phyloP scores from a whole-genome alignment of 371 early-diverging fungal genomes.

The Rhizopus sp. region DNA sequence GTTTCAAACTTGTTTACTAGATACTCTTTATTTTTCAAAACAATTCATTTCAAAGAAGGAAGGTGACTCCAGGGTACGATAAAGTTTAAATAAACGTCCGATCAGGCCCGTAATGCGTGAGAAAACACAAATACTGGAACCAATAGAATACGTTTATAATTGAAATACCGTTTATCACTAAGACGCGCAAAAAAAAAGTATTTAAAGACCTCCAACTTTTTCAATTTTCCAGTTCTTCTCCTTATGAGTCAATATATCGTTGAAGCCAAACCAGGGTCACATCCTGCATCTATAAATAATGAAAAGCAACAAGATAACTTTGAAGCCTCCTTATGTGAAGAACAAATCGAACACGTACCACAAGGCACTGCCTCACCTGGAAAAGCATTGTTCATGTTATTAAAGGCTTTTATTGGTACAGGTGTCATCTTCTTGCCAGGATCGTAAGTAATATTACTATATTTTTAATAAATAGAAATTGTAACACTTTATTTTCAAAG shows the following conservation, averaged over 20 bases:
- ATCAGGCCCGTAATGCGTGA: neutral
- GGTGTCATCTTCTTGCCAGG: slow-evolving; percentile 69
- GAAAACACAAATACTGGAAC: too few species aligned
- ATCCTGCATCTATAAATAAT: neutral
- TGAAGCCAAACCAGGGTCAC: slow-evolving; percentile 1
- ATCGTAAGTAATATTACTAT: slow-evolving; percentile 41
- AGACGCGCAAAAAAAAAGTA: neutral
- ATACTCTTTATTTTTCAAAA: neutral
- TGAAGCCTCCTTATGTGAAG: slow-evolving; percentile 15
- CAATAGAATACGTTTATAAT: too few species aligned
- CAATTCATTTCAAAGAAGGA: neutral
- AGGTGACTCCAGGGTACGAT: neutral
- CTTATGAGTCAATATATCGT: neutral
- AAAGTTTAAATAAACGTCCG: neutral
- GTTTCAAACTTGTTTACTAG: neutral
- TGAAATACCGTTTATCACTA: too few species aligned
- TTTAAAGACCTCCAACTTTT: neutral
- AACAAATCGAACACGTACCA: slow-evolving; percentile 28
- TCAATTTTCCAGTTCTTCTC: neutral
- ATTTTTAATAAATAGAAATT: neutral
- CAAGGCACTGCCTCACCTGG: slow-evolving; percentile 56
- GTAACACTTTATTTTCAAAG: slow-evolving; percentile 16
- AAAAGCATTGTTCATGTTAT: slow-evolving; percentile 71
- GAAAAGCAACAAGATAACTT: slow-evolving; percentile 20
- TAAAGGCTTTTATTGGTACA: slow-evolving; percentile 79